Conservation (phyloP, 225 moss, liverwort and hornwort species). For the Rhytidiadelphus loreus region DNA sequence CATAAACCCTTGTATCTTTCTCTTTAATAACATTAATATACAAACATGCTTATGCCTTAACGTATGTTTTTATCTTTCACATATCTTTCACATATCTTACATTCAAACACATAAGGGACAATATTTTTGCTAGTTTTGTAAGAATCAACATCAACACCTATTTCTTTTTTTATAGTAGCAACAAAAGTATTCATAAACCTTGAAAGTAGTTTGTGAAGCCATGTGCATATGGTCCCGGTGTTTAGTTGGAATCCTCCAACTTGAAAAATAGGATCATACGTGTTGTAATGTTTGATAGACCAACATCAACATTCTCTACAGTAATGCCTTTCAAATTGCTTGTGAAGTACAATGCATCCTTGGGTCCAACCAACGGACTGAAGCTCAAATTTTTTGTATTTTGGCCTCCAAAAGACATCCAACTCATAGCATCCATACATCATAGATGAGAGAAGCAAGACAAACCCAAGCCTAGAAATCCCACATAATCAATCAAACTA, state of each 20-base stretch:
- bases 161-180: not conserved
- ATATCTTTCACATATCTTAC: too few species aligned
- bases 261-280: not conserved
- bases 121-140: too few species aligned
- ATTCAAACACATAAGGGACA: too few species aligned
- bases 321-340: not conserved
- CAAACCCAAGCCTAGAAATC: too few species aligned
- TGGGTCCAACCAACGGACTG: not conserved
- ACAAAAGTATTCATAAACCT: not conserved
- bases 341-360: not conserved
- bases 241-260: not conserved
- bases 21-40: too few species aligned
- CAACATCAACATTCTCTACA: not conserved
- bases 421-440: not conserved
- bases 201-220: not conserved
- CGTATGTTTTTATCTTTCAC: too few species aligned
- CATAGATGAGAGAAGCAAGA: not conserved
- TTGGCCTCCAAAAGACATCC: not conserved
- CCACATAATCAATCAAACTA: too few species aligned
- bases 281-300: not conserved
- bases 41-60: too few species aligned
- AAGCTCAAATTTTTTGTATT: not conserved
- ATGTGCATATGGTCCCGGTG: not conserved
- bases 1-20: too few species aligned
- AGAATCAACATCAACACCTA: not conserved